Evolutionary conservation across 2,329 filamentous ascomycete species (phyloP).

Genomic region (Didymella pinodella): DNA sequence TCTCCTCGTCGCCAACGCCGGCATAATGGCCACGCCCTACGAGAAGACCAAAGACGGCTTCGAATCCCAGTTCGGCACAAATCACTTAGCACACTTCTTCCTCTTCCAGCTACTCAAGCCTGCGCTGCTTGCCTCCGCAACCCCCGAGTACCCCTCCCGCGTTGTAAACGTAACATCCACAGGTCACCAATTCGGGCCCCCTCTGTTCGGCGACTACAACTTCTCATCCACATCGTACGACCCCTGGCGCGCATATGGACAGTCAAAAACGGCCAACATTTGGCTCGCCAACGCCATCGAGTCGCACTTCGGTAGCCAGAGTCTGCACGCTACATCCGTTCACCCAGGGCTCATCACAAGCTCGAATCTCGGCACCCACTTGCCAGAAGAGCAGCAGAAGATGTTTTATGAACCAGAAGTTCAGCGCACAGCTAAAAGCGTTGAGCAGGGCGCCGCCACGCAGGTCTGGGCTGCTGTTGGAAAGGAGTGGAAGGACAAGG

Average conservation of each 20-base stretch:
- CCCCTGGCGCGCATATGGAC: slow-evolving; percentile 55
- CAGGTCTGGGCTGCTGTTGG: slow-evolving; percentile 50
- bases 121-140: slow-evolving; percentile 52
- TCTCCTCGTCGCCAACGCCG: slow-evolving; percentile 32
- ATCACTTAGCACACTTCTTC: slow-evolving; percentile 64
- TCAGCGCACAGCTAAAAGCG: slow-evolving; percentile 36
- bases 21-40: slow-evolving; percentile 37
- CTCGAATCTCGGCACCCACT: slow-evolving; percentile 17
- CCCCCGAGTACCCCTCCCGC: slow-evolving; percentile 52
- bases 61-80: slow-evolving; percentile 62
- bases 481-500: slow-evolving; percentile 42
- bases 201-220: slow-evolving; percentile 54
- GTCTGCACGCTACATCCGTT: slow-evolving; percentile 29
- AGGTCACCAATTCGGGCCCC: slow-evolving; percentile 49
- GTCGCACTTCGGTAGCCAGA: slow-evolving; percentile 19
- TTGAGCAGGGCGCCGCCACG: slow-evolving; percentile 53
- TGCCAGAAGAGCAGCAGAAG: slow-evolving; percentile 13
- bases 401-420: slow-evolving; percentile 15
- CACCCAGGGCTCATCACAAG: slow-evolving; percentile 34
- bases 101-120: slow-evolving; percentile 61
- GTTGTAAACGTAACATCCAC: slow-evolving; percentile 58
- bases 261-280: slow-evolving; percentile 61
- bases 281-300: slow-evolving; percentile 35
- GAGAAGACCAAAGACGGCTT: slow-evolving; percentile 46
- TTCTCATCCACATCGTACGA: slow-evolving; percentile 47